Conservation (phyloP, 306 rosid species). For the barrel medic (Medicago truncatula) region DNA sequence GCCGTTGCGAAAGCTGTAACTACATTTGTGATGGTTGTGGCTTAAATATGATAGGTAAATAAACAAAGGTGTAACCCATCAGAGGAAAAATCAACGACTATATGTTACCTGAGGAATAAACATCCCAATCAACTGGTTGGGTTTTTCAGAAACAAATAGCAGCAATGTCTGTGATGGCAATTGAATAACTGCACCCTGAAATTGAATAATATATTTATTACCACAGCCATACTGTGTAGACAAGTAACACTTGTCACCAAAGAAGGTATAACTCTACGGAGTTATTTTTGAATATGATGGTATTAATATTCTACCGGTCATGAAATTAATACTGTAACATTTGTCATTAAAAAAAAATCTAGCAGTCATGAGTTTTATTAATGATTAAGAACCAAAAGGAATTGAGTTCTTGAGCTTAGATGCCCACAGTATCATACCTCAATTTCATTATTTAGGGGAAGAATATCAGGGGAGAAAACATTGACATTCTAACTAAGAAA, state of each 20-base stretch:
- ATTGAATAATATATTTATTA: conserved; percentile 17
- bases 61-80: conserved; percentile 23
- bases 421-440: conserved; percentile 15
- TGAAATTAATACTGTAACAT: no score
- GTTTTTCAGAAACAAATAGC: conserved; percentile 90
- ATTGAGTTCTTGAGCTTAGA: conserved; percentile 6
- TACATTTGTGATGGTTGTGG: conserved; percentile 61
- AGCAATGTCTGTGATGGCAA: conserved; percentile 94
- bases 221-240: neutral
- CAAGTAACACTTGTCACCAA: neutral
- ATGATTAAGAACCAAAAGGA: conserved; percentile 3
- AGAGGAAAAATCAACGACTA: conserved; percentile 20
- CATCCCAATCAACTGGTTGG: conserved; percentile 95
- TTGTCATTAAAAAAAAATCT: no score
- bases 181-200: conserved; percentile 98
- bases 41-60: conserved; percentile 67
- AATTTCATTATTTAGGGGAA: neutral
- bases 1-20: no score
- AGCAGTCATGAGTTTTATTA: neutral
- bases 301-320: neutral
- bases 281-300: no score
- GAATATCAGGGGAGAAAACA: no score
- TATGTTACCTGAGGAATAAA: conserved; percentile 88
- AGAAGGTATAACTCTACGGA: no score
- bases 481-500: neutral